phyloP scores from a whole-genome alignment of 768 basidiomycete genomes.

The Tricholoma terreum region DNA sequence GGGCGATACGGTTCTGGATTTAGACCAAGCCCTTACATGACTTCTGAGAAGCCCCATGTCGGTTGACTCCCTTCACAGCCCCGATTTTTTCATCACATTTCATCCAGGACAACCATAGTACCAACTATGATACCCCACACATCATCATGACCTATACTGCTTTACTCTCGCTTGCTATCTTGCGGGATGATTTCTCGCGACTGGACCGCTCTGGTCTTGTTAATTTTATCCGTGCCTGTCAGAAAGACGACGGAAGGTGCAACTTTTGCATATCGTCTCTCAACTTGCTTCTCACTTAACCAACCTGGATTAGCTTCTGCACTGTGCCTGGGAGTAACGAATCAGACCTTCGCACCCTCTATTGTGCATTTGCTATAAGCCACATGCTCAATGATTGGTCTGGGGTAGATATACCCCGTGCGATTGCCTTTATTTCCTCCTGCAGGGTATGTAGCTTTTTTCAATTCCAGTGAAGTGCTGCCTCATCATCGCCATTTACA shows the following conservation, averaged over 20 bases:
- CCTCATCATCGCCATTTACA: constrained; percentile 27
- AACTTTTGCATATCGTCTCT: not conserved
- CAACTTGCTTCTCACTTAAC: constrained; percentile 2
- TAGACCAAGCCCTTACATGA: constrained; percentile 72
- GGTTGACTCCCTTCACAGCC: constrained; percentile 4
- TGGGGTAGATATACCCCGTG: constrained; percentile 58
- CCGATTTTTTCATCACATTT: constrained; percentile 6
- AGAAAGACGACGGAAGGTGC: constrained; percentile 82
- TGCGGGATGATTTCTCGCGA: constrained; percentile 78
- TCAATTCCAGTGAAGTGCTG: constrained; percentile 7
- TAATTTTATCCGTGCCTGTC: constrained; percentile 66
- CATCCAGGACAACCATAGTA: constrained; percentile 26
- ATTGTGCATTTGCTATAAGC: constrained; percentile 84
- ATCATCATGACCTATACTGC: constrained; percentile 95
- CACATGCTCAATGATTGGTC: constrained; percentile 80
- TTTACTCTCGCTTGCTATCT: constrained; percentile 74
- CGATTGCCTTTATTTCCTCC: constrained; percentile 59
- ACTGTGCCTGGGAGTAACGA: constrained; percentile 67
- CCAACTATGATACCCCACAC: constrained; percentile 68
- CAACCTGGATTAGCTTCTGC: constrained; percentile 52
- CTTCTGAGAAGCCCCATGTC: constrained; percentile 16
- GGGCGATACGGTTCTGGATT: constrained; percentile 68
- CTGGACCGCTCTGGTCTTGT: constrained; percentile 71
- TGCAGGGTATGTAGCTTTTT: constrained; percentile 59
- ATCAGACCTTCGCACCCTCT: constrained; percentile 78